A percentile compares a stretch with the other conserved stretches of the same genome.
Evolutionary conservation across 495 filamentous ascomycete genomes (phyloP).

Genomic region (Margaritispora aquatica): DNA sequence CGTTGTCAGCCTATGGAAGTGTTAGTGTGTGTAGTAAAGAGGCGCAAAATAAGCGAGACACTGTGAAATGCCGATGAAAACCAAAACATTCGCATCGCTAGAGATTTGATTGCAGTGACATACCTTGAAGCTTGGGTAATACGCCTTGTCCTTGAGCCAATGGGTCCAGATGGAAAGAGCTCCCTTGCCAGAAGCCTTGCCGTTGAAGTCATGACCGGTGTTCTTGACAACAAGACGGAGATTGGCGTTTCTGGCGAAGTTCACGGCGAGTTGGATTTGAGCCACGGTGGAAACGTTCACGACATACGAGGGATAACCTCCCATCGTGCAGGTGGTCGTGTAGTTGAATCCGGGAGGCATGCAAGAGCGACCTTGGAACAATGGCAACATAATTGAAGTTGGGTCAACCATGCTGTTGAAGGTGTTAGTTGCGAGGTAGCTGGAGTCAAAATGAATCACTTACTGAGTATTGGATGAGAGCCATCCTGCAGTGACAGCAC

Average conservation of each 20-base stretch:
- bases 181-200: constrained; percentile 26
- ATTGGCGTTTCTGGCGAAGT: constrained; percentile 42
- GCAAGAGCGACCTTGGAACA: constrained; percentile 11
- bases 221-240: constrained; percentile 58
- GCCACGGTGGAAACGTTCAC: constrained; percentile 35
- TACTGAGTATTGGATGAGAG: constrained; percentile 11
- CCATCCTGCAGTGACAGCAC: neutral
- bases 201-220: constrained; percentile 54
- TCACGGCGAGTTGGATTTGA: constrained; percentile 34
- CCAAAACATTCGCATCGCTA: too few species aligned
- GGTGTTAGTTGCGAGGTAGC: neutral
- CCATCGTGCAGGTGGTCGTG: neutral
- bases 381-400: constrained; percentile 1
- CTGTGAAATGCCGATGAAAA: too few species aligned
- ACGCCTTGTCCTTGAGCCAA: constrained; percentile 13
- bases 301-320: constrained; percentile 40
- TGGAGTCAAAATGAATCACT: neutral
- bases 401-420: neutral
- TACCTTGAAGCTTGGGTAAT: constrained; percentile 6
- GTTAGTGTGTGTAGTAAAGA: too few species aligned
- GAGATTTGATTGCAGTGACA: too few species aligned
- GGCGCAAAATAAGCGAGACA: too few species aligned
- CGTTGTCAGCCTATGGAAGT: neutral
- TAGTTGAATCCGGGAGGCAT: neutral
- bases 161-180: constrained; percentile 10